phyloP scores from a whole-genome alignment of 2,329 filamentous ascomycete species.

The Stachybotrys chartarum region DNA sequence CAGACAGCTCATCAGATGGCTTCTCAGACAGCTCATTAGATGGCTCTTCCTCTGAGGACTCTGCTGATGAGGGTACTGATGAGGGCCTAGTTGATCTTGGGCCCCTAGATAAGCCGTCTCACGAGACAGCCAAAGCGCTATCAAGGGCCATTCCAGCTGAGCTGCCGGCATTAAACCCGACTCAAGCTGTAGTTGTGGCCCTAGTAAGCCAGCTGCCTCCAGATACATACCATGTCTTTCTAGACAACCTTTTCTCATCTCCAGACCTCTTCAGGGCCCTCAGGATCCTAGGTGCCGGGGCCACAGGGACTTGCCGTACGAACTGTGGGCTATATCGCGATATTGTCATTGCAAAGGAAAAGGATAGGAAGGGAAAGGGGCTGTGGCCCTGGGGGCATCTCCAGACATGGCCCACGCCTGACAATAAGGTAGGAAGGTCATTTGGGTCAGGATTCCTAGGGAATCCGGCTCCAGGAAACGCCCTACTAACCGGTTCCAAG shows the following conservation, averaged over 20 bases:
- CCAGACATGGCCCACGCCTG: too few relatives aligned
- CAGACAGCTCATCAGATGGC: not conserved
- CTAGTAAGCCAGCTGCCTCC: slow-evolving; percentile 7
- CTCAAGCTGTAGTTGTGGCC: slow-evolving; percentile 8
- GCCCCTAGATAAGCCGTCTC: not conserved
- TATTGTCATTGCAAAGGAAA: not conserved
- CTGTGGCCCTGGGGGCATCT: slow-evolving; percentile 1
- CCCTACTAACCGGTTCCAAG: not conserved
- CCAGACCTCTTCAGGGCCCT: slow-evolving; percentile 5
- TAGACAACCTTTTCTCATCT: slow-evolving; percentile 7
- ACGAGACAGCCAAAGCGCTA: not conserved
- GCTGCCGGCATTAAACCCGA: slow-evolving; percentile 4
- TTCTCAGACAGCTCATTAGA: slow-evolving; percentile 1
- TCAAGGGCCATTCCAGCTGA: not conserved
- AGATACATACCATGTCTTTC: slow-evolving; percentile 8
- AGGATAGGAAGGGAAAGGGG: not conserved
- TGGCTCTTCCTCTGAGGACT: not conserved
- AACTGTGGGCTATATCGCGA: slow-evolving; percentile 7
- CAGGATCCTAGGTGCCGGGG: slow-evolving; percentile 1
- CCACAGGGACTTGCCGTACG: slow-evolving; percentile 8
- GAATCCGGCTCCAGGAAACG: slow-evolving; percentile 2
- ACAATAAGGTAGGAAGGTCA: slow-evolving; percentile 3
- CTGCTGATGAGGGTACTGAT: not conserved
- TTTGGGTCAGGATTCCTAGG: slow-evolving; percentile 1
- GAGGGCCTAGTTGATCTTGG: not conserved